These are phyloP conservation scores for Clavulina sp. DNA, from an alignment of 768 basidiomycete genomes.

Conservation along the genomic window DNA sequence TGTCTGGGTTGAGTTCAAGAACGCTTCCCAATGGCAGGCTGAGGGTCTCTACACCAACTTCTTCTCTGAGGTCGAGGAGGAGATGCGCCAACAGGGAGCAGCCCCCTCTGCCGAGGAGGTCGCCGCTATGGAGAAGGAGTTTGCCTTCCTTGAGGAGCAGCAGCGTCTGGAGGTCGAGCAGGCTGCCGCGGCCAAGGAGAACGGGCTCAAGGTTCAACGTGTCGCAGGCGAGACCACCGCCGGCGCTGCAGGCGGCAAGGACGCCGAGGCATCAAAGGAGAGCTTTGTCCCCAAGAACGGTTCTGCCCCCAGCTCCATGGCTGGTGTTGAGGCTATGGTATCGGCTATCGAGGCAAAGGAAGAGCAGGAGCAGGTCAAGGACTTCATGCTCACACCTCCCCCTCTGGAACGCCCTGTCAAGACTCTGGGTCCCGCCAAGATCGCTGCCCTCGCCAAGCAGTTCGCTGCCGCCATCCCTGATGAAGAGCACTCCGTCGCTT, in stretches of 20 bases:
- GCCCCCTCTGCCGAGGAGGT: slow-evolving; percentile 28
- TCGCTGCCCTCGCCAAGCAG: slow-evolving; percentile 50
- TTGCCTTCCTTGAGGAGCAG: slow-evolving; percentile 1
- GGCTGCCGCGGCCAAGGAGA: slow-evolving; percentile 4
- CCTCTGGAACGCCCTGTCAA: slow-evolving; percentile 44
- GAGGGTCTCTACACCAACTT: slow-evolving; percentile 79
- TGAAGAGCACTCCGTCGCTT: slow-evolving; percentile 75
- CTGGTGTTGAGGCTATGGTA: slow-evolving; percentile 11
- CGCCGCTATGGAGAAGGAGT: slow-evolving; percentile 20
- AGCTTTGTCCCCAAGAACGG: slow-evolving; percentile 6
- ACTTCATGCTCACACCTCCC: slow-evolving; percentile 31
- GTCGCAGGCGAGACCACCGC: neutral
- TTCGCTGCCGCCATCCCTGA: slow-evolving; percentile 76
- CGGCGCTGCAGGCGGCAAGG: slow-evolving; percentile 18
- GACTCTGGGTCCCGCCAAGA: slow-evolving; percentile 44
- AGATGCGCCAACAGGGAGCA: neutral
- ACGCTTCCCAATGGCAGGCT: slow-evolving; percentile 65
- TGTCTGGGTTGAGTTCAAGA: slow-evolving; percentile 79
- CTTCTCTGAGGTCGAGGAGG: slow-evolving; percentile 34
- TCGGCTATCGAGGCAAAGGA: slow-evolving; percentile 12
- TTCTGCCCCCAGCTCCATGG: neutral
- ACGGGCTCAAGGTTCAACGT: neutral
- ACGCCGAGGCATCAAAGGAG: slow-evolving; percentile 18
- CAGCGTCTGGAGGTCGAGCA: slow-evolving; percentile 8
- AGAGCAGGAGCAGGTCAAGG: slow-evolving; percentile 16